A percentile compares a stretch with the other conserved stretches of the same genome.
phyloP scores from a whole-genome alignment of 2,329 filamentous ascomycete genomes.

The Coniochaeta sp. region DNA sequence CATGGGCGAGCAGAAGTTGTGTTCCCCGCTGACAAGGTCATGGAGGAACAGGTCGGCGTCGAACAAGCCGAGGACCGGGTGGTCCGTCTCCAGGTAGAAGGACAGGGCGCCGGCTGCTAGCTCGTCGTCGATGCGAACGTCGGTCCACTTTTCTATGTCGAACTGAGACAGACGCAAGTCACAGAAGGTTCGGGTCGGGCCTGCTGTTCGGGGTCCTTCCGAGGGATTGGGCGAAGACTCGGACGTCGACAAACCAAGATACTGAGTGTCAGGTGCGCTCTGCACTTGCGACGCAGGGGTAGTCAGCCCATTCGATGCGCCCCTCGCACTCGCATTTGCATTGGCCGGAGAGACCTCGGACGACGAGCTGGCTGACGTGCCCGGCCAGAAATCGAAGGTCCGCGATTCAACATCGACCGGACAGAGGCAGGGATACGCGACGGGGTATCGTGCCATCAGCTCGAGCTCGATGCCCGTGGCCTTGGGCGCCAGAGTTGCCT shows the following conservation, averaged over 20 bases:
- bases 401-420: background rate
- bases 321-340: background rate
- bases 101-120: conserved; percentile 9
- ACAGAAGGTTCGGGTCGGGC: background rate
- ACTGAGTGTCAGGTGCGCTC: background rate
- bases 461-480: background rate
- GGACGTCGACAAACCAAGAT: background rate
- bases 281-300: background rate
- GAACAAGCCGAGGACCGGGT: conserved; percentile 7
- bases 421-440: background rate
- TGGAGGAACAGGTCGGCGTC: conserved; percentile 10
- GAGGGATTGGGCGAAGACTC: background rate
- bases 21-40: conserved; percentile 1
- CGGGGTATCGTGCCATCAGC: background rate
- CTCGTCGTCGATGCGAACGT: conserved; percentile 5
- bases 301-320: background rate
- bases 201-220: background rate
- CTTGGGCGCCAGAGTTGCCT: background rate
- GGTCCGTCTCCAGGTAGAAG: conserved; percentile 9
- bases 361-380: background rate
- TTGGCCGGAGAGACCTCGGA: background rate
- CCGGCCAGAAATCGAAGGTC: background rate
- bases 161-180: background rate
- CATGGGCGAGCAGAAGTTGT: conserved; percentile 1
- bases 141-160: conserved; percentile 6